phyloP scores from a whole-genome alignment of 441 rosid genomes.

The Erodium chrysanthum region DNA sequence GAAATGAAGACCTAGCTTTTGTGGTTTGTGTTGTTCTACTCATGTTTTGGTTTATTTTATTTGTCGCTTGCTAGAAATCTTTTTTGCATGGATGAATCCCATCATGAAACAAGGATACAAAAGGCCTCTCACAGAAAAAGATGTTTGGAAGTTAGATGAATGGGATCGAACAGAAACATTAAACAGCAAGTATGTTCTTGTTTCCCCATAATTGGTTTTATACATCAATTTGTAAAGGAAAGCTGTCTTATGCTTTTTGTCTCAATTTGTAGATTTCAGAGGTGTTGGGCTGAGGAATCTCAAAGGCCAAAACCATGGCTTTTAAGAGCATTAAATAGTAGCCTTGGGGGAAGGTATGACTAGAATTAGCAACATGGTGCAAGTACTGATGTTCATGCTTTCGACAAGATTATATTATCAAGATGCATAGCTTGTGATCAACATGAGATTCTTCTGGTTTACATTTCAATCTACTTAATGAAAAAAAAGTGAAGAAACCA shows the following conservation, averaged over 20 bases:
- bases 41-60: slow-evolving; percentile 13
- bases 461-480: background rate
- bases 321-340: slow-evolving; percentile 62
- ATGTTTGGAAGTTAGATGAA: slow-evolving; percentile 81
- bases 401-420: background rate
- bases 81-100: slow-evolving; percentile 85
- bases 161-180: slow-evolving; percentile 90
- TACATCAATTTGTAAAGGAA: slow-evolving; percentile 16
- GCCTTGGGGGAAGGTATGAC: slow-evolving; percentile 87
- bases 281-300: slow-evolving; percentile 80
- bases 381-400: slow-evolving; percentile 1
- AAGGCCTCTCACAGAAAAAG: slow-evolving; percentile 87
- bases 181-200: slow-evolving; percentile 39
- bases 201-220: slow-evolving; percentile 12
- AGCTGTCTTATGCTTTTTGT: slow-evolving; percentile 19
- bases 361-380: background rate
- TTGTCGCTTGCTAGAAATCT: slow-evolving; percentile 33
- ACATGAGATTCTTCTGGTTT: background rate
- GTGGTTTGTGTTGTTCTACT: slow-evolving; percentile 14
- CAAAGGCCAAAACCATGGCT: slow-evolving; percentile 81
- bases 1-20: slow-evolving; percentile 2
- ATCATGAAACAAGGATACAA: slow-evolving; percentile 82
- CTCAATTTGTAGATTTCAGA: slow-evolving; percentile 52
- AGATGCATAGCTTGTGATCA: background rate
- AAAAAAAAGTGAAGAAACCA: slow-evolving; percentile 1